Evolutionary conservation across 257 asterid genomes (phyloP), one percentile per base, ranked within the genome.

Genomic region (Petunia secreta): DNA sequence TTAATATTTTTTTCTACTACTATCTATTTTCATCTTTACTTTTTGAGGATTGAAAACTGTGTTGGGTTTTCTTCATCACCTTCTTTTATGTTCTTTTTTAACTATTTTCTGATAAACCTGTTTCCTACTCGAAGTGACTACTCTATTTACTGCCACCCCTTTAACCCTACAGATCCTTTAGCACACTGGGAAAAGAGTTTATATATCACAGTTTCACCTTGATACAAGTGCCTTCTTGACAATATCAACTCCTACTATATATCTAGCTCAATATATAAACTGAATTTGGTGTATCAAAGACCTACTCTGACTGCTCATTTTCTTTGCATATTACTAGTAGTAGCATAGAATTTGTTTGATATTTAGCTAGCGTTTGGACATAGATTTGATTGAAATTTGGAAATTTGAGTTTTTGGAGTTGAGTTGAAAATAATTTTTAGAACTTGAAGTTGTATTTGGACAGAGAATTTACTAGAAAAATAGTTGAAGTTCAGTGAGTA

Each of bases 61-160:
- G 11, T 25, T 8, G 9, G 25, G 64, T 4, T 46, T 68, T 69
- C 25, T 2, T 48, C 10, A 25, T 16, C 34, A 66, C 40, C 54
- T 67, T 67, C 40, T 14, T 67, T 67, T 11, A 83, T 80, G 82
- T 83, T 39, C 44, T 73, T 74, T 74, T 57, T 65, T 41, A 63
- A 78, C 88, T 83, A 77, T 77, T 86, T 88, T 89, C 88, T 87
- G 91, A 90, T 84, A 85, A 76, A 41, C 4, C 75, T 67, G 62
- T 58, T 40, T 36, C 78, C 57, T 69, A 82, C 74, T 69, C 39
- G 91, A 89, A 71, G 90, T 90, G 95, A 90, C 93, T 87, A 87
- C 78, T 86, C 92, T 85, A 6, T 48, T 48, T 71, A 63, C 79
- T 82, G 52, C 58, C 75, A 84, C 78, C 75, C 81, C 84, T 57